Base-by-base conservation (phyloP, 768 basidiomycete genomes). In the Fomitopsis pulvina region DNA sequence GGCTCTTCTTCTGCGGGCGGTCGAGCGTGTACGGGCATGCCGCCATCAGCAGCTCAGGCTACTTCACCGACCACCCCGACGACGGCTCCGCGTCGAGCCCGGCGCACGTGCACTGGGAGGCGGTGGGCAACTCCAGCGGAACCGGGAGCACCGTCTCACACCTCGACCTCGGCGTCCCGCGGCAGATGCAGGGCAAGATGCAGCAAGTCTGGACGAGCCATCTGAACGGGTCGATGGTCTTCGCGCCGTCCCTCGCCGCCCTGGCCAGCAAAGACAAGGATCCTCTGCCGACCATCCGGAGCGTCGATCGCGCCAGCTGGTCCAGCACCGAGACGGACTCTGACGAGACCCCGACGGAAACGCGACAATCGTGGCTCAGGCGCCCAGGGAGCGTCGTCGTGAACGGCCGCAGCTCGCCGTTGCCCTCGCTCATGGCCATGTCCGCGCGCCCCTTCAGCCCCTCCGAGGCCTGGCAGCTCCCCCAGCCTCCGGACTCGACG, bases 401-500 rank as follows among this genome's bases (percentile, higher is more conserved):
- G 41, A 30, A 37, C n/a, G 46, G 43, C 29, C 57, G 54, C 50
- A 61, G 60, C 28, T n/a, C 58, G 60, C n/a, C 68, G 67, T 45
- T 42, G 52, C n/a, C 51, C 60, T 3, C 74, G 79, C 0, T 78
- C 80, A n/a, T n/a, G n/a, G n/a, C n/a, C 21, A 79, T 84, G 72
- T 79, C 73, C 32, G 80, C 81, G 18, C 78, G 79, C 34, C 81
- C 81, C 2, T 85, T 83, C 68, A 78, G 81, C 0, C 79, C 81
- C 10, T 76, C 77, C 16, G 84, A 87, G 60, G 76, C 78, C 4
- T 86, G 83, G 64, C 65, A 79, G 8, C 86, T 87, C 70, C 85
- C 84, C 2, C 77, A 76, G 48, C 84, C 85, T 2, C 82, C 81
- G 3, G 58, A n/a, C 12, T 27, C 37, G 6, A 16, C 8, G 8